These are phyloP conservation scores for Trichoderma semiorbis DNA, from an alignment of 2,329 filamentous ascomycete species.

Conservation along the genomic window DNA sequence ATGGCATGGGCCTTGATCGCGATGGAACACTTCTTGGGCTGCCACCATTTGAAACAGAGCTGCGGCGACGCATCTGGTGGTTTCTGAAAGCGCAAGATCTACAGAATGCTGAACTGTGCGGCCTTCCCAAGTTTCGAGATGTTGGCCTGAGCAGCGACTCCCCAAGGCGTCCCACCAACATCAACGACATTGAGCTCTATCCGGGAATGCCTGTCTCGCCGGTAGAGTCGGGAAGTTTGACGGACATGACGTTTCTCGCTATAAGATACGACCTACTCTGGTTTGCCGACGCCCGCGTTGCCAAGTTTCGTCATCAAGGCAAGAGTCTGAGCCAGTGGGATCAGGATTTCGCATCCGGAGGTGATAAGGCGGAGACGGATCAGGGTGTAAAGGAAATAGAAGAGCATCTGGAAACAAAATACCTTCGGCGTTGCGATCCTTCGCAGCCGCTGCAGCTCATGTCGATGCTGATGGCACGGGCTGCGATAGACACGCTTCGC, in stretches of 20 bases:
- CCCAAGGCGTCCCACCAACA: not conserved
- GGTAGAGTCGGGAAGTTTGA: not conserved
- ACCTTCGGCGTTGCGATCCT: not conserved
- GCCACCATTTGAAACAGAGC: not conserved
- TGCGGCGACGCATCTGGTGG: not conserved
- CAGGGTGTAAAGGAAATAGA: not conserved
- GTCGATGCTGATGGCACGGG: conserved; percentile 5
- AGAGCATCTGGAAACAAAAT: not conserved
- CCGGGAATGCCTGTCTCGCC: not conserved
- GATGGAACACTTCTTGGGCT: not conserved
- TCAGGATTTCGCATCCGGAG: not conserved
- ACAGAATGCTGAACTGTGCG: not conserved
- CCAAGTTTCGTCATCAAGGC: not conserved
- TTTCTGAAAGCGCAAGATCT: conserved; percentile 3
- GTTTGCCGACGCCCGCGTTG: not conserved
- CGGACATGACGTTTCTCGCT: conserved; percentile 3
- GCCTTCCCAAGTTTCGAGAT: conserved; percentile 5
- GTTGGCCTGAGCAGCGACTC: conserved; percentile 1
- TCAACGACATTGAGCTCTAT: not conserved
- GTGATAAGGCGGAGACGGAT: not conserved
- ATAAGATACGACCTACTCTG: conserved; percentile 6
- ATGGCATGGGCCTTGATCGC: not conserved
- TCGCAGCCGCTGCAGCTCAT: not conserved
- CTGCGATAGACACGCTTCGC: conserved; percentile 1
- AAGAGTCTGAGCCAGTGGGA: conserved; percentile 1